These are phyloP conservation scores for Plasmodium ovale DNA, from an alignment of 169 alveolate species.

Conservation along the genomic window DNA sequence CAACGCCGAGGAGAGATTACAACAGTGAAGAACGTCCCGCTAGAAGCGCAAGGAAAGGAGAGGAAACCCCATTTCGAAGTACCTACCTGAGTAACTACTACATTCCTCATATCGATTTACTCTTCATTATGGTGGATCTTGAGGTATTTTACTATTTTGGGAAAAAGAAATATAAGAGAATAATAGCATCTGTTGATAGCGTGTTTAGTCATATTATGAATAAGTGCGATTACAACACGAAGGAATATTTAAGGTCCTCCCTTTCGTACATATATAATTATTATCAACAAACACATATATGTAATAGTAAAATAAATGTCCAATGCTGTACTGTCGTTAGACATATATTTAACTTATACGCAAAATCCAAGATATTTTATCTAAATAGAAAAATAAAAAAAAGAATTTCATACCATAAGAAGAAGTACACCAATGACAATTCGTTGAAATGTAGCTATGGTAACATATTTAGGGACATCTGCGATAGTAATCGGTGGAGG, in stretches of 20 bases:
- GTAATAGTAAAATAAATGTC: conserved; percentile 42
- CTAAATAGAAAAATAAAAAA: conserved; percentile 72
- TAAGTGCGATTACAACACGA: conserved; percentile 75
- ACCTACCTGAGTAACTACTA: conserved; percentile 64
- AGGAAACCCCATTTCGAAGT: conserved; percentile 5
- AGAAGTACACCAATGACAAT: conserved; percentile 24
- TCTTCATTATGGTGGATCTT: conserved; percentile 58
- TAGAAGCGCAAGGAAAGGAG: neutral
- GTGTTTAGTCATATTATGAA: conserved; percentile 31
- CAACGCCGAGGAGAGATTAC: neutral
- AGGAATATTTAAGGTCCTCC: conserved; percentile 75
- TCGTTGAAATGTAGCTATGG: conserved; percentile 34
- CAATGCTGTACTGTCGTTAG: conserved; percentile 64
- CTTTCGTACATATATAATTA: conserved; percentile 63
- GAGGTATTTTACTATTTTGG: conserved; percentile 48
- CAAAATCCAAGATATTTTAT: conserved; percentile 50
- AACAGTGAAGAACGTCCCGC: neutral
- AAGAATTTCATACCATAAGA: conserved; percentile 18
- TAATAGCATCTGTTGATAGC: conserved; percentile 32
- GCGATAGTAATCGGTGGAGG: conserved; percentile 26
- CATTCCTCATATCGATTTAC: conserved; percentile 69
- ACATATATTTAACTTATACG: conserved; percentile 39
- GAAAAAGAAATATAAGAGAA: conserved; percentile 59
- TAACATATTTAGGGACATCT: conserved; percentile 22
- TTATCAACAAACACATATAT: conserved; percentile 65